Conservation (phyloP, 306 rosid genomes). For the Trifolium subterraneum region DNA sequence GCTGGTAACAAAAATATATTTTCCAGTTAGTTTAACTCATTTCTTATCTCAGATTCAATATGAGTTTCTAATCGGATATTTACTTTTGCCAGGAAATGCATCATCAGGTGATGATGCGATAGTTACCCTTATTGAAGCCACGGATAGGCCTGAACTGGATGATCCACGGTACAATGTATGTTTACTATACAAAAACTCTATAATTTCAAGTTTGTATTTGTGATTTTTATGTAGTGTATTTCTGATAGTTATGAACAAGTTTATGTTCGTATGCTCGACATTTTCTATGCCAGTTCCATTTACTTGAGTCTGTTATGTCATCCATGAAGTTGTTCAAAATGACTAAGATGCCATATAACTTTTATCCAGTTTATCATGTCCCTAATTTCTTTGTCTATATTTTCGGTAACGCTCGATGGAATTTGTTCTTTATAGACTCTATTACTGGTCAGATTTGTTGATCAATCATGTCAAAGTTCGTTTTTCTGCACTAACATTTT, state of each 20-base stretch:
- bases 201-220: conserved; percentile 7
- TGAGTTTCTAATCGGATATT: conserved; percentile 43
- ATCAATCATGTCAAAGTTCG: not conserved
- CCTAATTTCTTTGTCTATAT: conserved; percentile 4
- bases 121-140: conserved; percentile 40
- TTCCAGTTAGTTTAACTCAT: conserved; percentile 43
- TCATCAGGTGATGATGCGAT: conserved; percentile 43
- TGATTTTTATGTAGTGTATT: conserved; percentile 6
- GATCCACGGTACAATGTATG: conserved; percentile 54
- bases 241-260: conserved; percentile 17
- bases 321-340: not conserved
- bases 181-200: conserved; percentile 18
- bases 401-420: not conserved
- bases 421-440: not conserved
- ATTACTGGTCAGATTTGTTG: conserved; percentile 14
- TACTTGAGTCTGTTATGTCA: conserved; percentile 4
- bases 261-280: conserved; percentile 5
- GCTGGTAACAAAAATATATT: conserved; percentile 37
- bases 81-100: conserved; percentile 47
- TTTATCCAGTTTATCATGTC: conserved; percentile 5
- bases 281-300: conserved; percentile 3
- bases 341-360: too few relatives aligned
- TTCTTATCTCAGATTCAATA: conserved; percentile 45
- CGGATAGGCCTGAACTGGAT: conserved; percentile 34
- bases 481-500: not conserved